Evolutionary conservation across 441 rosid species (phyloP), one percentile per base, ranked within the genome.

Genomic region (Metrosideros polymorpha): DNA sequence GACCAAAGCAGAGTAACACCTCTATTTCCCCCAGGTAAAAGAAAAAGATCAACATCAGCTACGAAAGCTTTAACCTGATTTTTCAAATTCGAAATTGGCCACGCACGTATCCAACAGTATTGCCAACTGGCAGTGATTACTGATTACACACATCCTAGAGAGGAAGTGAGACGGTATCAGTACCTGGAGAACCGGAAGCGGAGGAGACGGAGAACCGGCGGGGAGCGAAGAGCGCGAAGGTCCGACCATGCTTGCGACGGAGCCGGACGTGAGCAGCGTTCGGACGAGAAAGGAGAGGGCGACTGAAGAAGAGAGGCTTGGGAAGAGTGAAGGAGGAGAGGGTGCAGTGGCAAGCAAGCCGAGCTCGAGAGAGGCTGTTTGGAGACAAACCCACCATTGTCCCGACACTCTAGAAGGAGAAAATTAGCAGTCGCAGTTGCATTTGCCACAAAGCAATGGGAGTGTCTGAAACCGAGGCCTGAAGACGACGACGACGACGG

Each of bases 151-250:
- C n/a, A n/a, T n/a, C n/a, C n/a, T n/a, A n/a, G n/a, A n/a, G n/a
- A n/a, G n/a, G n/a, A n/a, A n/a, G n/a, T n/a, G n/a, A n/a, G n/a
- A 25, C 5, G 76, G 56, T 47, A 42, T 43, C 39, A 18, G 75
- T n/a, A 85, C 91, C 90, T 57, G 84, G 29, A 15, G 89, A 84
- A 30, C 7, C 10, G 49, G 61, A 19, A 12, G 89, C 29, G 14
- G 89, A 82, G 35, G 76, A 83, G 54, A 86, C 86, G 7, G 89
- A 86, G 71, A 86, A 85, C 25, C 82, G 59, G 35, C 89, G 88
- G 83, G 75, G 39, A 83, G 45, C 52, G 63, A 71, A 71, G 79
- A 39, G 39, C 15, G 47, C 14, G n/a, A 71, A 71, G 79, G 47
- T 0, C 13, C 47, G 47, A 13, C 79, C n/a, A 6, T 39, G 79